Base-by-base conservation (phyloP, 2,329 filamentous ascomycete genomes). In the Arthrobotrys sinensis region DNA sequence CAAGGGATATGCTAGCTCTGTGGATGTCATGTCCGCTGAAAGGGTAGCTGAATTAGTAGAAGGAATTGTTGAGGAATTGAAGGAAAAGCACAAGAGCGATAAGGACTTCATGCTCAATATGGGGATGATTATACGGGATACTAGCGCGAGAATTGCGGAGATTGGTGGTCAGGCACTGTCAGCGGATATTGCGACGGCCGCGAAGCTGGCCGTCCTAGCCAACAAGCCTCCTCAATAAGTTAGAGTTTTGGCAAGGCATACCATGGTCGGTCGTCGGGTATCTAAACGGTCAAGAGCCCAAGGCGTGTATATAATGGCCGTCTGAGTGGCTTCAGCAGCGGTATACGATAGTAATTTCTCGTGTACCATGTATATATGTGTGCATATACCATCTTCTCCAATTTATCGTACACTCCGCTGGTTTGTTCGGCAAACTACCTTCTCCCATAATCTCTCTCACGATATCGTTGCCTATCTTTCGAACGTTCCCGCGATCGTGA, bases 61-160 rank as follows among this genome's bases (percentile, higher is more conserved):
- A 69, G 85, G 84, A 34, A 87, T 87, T 1, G 84, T 92, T 21
- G 86, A 87, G 32, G 86, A 85, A 36, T 84, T 89, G 71, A 87
- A 86, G 81, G 85, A 84, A 32, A 86, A 86, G 19, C 87, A 67
- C 0, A 12, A 86, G 40, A 81, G 81, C 45, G 89, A 89, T 12
- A 12, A 16, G 6, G 24, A 16, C 7, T 40, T 40, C 19, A 34
- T 38, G 83, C 82, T 86, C 12, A 83, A 87, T 60, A 84, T 90
- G 79, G 90, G 91, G 8, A 88, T 93, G 87, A 91, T 75, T n/a
- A 62, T 75, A 90, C 85, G 86, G 85, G 79, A 83, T 92, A 10
- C 84, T 89, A 65, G 84, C 85, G 50, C 92, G 32, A 88, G 90
- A 75, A 48, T 40, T 4, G 43, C 48, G 4, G 63, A 67, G 24